Conservation (phyloP, 805 yeast genomes). For the Brettanomyces sp. region DNA sequence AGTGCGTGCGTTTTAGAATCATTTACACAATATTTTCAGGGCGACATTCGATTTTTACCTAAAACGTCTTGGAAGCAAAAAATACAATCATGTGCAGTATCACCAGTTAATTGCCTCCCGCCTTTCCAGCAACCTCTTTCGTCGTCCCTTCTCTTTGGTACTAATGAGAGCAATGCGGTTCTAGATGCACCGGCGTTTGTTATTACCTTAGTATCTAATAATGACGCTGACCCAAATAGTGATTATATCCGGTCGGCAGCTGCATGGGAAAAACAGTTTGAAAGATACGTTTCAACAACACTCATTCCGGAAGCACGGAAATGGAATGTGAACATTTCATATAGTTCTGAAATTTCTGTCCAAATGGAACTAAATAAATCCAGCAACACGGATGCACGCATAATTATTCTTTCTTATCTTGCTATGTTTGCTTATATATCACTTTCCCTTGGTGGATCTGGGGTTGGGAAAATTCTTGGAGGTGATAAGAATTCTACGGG, state of each 20-base stretch:
- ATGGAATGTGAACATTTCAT: slow-evolving; percentile 55
- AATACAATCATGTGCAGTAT: slow-evolving; percentile 52
- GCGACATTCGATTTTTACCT: slow-evolving; percentile 41
- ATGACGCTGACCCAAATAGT: slow-evolving; percentile 35
- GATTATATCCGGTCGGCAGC: slow-evolving; percentile 29
- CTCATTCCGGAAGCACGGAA: slow-evolving; percentile 37
- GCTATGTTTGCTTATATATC: slow-evolving; percentile 87
- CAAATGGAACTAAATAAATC: slow-evolving; percentile 78
- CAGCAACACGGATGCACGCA: slow-evolving; percentile 66
- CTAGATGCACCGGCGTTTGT: slow-evolving; percentile 64
- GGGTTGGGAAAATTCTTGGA: not conserved
- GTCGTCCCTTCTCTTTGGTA: slow-evolving; percentile 63
- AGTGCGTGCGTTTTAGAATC: slow-evolving; percentile 80
- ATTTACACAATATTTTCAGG: slow-evolving; percentile 78
- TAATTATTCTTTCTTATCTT: slow-evolving; percentile 66
- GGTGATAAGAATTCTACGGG: not conserved
- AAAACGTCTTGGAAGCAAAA: slow-evolving; percentile 45
- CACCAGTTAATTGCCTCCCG: slow-evolving; percentile 88
- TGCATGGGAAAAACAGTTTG: slow-evolving; percentile 71
- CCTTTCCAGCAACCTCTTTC: slow-evolving; percentile 84
- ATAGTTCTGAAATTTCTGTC: slow-evolving; percentile 74
- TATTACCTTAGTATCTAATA: slow-evolving; percentile 61
- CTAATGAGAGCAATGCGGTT: slow-evolving; percentile 27
- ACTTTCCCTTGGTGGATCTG: slow-evolving; percentile 49
- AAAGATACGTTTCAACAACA: slow-evolving; percentile 34